These are phyloP conservation scores for Penstemon davidsonii DNA, from an alignment of 257 asterid genomes.

Conservation along the genomic window DNA sequence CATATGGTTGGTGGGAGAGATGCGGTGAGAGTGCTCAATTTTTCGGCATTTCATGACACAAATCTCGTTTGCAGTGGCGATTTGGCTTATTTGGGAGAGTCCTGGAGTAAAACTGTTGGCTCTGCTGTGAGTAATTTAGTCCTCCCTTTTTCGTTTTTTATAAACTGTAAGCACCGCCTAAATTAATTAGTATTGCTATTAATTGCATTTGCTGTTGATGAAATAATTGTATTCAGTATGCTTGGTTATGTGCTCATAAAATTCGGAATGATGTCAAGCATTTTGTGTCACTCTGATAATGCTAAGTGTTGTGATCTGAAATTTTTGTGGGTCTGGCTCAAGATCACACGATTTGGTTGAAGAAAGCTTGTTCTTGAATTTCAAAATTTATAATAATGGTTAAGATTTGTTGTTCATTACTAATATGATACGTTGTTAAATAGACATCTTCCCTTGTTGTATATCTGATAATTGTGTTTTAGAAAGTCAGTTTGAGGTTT, in stretches of 20 bases:
- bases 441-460: neutral
- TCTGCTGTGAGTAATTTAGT: conserved; percentile 66
- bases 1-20: conserved; percentile 97
- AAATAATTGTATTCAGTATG: neutral
- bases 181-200: neutral
- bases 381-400: neutral
- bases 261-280: neutral
- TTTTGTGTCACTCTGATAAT: too few species aligned
- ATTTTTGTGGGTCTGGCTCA: conserved; percentile 14
- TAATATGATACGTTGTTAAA: neutral
- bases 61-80: conserved; percentile 85
- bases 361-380: conserved; percentile 9
- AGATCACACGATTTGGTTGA: conserved; percentile 1
- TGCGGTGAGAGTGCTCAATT: conserved; percentile 78
- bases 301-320: neutral
- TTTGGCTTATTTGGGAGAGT: conserved; percentile 88
- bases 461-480: neutral
- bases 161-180: neutral
- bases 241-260: neutral
- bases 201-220: neutral
- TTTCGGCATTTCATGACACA: conserved; percentile 92
- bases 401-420: neutral
- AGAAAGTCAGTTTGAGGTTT: neutral
- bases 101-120: conserved; percentile 85
- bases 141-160: neutral